phyloP scores from a whole-genome alignment of 2,329 filamentous ascomycete species.

The Cladosporium sp. region DNA sequence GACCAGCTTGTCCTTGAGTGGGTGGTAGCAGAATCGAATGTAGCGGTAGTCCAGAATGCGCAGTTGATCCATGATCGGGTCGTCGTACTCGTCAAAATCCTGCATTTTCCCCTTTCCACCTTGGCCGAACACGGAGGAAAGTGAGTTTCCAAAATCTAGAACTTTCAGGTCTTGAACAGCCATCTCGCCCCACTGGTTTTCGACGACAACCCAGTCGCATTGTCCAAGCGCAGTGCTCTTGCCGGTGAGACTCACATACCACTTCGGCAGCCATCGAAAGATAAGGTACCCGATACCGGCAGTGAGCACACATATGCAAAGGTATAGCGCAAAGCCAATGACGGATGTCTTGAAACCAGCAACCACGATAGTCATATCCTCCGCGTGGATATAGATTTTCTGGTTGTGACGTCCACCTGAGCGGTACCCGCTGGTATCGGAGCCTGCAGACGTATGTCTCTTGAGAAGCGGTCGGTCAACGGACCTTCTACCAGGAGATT shows the following conservation, averaged over 20 bases:
- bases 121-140: conserved; percentile 64
- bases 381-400: conserved; percentile 87
- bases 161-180: conserved; percentile 62
- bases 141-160: conserved; percentile 53
- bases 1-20: conserved; percentile 79
- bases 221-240: conserved; percentile 60
- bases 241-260: conserved; percentile 73
- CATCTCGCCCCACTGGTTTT: conserved; percentile 97
- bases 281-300: conserved; percentile 75
- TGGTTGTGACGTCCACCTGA: conserved; percentile 65
- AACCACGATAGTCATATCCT: conserved; percentile 89
- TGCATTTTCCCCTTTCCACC: conserved; percentile 57
- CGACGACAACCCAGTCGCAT: conserved; percentile 87
- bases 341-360: conserved; percentile 80
- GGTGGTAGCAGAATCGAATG: conserved; percentile 86
- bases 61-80: conserved; percentile 69
- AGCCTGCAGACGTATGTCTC: conserved; percentile 63
- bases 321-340: conserved; percentile 63
- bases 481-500: conserved; percentile 33
- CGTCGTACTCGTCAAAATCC: conserved; percentile 64
- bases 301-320: conserved; percentile 63
- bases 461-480: conserved; percentile 59
- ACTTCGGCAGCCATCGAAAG: conserved; percentile 82
- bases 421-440: conserved; percentile 57
- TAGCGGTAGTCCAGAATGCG: conserved; percentile 87